Percentiles rank a stretch among this genome's conserved stretches.
phyloP scores from a whole-genome alignment of 305 asterid genomes.

The Fraxinus xanthoxyloides region DNA sequence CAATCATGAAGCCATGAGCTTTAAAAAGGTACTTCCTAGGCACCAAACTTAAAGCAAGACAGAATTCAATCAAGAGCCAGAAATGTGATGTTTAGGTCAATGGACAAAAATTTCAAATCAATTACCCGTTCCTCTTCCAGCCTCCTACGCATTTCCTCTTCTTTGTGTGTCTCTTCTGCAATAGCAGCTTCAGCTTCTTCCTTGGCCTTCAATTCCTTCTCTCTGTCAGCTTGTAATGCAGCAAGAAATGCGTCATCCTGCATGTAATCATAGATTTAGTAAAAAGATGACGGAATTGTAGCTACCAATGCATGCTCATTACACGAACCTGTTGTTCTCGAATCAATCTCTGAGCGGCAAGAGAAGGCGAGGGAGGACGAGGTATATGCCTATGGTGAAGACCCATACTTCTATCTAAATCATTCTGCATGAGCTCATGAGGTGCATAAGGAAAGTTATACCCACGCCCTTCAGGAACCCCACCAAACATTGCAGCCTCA shows the following conservation, averaged over 20 bases:
- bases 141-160: slow-evolving; percentile 62
- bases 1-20: neutral
- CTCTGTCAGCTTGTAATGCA: slow-evolving; percentile 92
- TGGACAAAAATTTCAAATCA: neutral
- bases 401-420: slow-evolving; percentile 43
- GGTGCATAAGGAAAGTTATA: slow-evolving; percentile 62
- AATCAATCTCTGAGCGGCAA: slow-evolving; percentile 86
- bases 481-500: slow-evolving; percentile 99
- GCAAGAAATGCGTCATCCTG: slow-evolving; percentile 98
- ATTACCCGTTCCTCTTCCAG: slow-evolving; percentile 75
- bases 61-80: neutral
- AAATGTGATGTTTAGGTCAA: neutral
- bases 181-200: slow-evolving; percentile 95
- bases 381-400: slow-evolving; percentile 48
- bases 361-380: slow-evolving; percentile 94
- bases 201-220: slow-evolving; percentile 88
- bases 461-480: slow-evolving; percentile 75
- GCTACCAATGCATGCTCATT: slow-evolving; percentile 13
- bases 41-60: neutral
- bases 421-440: slow-evolving; percentile 63
- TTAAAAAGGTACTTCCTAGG: neutral
- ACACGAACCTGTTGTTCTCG: slow-evolving; percentile 90
- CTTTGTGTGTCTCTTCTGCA: slow-evolving; percentile 73
- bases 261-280: slow-evolving; percentile 17
- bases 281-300: slow-evolving; percentile 13